A percentile compares a stretch with the other conserved stretches of the same genome.
Evolutionary conservation across 1,284 basidiomycete genomes (phyloP).

Genomic region (Leccinum fuscescens): DNA sequence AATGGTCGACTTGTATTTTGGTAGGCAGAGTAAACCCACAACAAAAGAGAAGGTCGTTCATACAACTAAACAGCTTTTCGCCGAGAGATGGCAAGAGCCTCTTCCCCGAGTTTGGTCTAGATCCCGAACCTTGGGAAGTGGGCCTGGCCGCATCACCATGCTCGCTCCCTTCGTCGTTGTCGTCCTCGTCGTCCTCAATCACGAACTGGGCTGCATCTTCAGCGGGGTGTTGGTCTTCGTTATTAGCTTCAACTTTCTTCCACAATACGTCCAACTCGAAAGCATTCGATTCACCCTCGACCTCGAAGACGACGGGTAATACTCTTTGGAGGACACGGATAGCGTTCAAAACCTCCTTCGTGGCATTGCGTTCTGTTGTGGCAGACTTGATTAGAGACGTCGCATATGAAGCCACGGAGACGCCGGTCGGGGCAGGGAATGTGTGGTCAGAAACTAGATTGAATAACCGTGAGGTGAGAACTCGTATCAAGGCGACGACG

Average conservation of each 20-base stretch:
- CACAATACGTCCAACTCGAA: constrained; percentile 75
- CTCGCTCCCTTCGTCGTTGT: constrained; percentile 42
- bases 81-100: constrained; percentile 69
- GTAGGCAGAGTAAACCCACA: constrained; percentile 87
- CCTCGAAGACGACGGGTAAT: constrained; percentile 85
- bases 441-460: constrained; percentile 79
- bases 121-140: constrained; percentile 16
- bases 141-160: constrained; percentile 22
- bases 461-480: constrained; percentile 75
- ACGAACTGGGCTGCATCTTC: constrained; percentile 64
- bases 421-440: constrained; percentile 62
- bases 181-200: constrained; percentile 68
- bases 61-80: constrained; percentile 73
- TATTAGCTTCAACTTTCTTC: constrained; percentile 57
- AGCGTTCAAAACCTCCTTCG: constrained; percentile 86
- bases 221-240: constrained; percentile 29
- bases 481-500: constrained; percentile 75
- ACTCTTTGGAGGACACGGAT: constrained; percentile 82
- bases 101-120: constrained; percentile 40
- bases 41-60: constrained; percentile 86
- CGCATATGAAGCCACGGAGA: constrained; percentile 64
- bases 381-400: constrained; percentile 63
- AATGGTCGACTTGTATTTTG: constrained; percentile 72
- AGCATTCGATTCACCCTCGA: constrained; percentile 66
- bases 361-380: constrained; percentile 60